These are phyloP conservation scores for Botrytis medusae DNA, from an alignment of 2,329 filamentous ascomycete species.

Conservation along the genomic window DNA sequence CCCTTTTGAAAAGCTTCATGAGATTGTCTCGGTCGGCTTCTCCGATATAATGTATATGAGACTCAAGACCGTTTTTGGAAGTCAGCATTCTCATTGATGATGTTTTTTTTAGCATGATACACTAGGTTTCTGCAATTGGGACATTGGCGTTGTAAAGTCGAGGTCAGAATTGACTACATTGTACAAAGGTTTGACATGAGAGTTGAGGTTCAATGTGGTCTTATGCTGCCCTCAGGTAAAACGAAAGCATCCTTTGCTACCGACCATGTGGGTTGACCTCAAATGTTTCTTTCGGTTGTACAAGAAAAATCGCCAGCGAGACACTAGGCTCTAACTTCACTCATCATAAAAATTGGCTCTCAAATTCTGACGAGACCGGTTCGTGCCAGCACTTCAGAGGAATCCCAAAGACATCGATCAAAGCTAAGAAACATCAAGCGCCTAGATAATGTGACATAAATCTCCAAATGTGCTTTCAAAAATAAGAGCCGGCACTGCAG, in stretches of 20 bases:
- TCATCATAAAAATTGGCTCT: neutral
- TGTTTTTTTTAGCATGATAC: neutral
- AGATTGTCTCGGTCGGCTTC: neutral
- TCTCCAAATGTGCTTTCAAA: neutral
- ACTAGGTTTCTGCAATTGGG: neutral
- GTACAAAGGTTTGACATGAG: neutral
- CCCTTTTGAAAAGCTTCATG: neutral
- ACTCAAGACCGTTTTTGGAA: neutral
- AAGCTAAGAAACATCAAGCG: neutral
- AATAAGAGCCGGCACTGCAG: neutral
- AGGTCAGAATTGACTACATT: neutral
- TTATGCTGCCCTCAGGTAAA: neutral
- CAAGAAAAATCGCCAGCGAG: neutral
- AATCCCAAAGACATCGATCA: neutral
- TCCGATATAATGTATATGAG: neutral
- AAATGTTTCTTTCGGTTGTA: neutral
- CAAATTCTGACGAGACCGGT: neutral
- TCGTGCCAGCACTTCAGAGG: neutral
- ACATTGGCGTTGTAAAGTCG: neutral
- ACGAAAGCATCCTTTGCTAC: neutral
- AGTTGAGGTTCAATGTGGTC: neutral
- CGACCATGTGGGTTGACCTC: neutral
- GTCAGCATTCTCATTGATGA: neutral
- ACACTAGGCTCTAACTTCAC: neutral
- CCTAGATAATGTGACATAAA: neutral